phyloP scores from a whole-genome alignment of 2,329 filamentous ascomycete species.

The Penicillium sp. region DNA sequence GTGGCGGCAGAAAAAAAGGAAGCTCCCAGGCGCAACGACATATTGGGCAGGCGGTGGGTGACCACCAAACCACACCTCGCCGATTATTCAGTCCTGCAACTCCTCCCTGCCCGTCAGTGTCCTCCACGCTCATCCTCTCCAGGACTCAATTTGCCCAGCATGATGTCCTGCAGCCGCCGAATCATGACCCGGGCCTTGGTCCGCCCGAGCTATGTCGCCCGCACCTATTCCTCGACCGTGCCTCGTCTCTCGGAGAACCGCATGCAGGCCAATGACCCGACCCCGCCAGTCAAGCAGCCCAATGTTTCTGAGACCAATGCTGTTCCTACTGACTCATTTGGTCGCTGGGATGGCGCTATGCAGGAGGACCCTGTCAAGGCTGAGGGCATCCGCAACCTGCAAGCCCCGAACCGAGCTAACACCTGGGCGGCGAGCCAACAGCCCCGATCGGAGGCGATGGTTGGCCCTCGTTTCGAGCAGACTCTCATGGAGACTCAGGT shows the following conservation, averaged over 20 bases:
- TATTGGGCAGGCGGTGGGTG: conserved; percentile 15
- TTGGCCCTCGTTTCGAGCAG: conserved; percentile 93
- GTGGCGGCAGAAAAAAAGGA: conserved; percentile 23
- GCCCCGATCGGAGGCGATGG: conserved; percentile 79
- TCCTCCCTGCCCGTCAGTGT: conserved; percentile 15
- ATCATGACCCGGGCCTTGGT: conserved; percentile 48
- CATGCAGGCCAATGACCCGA: conserved; percentile 58
- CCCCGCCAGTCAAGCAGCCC: conserved; percentile 47
- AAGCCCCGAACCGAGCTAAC: conserved; percentile 80
- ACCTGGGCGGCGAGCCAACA: conserved; percentile 87
- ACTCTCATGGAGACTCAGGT: conserved; percentile 92
- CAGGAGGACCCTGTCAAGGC: conserved; percentile 56
- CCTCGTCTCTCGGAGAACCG: conserved; percentile 42
- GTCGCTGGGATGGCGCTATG: conserved; percentile 51
- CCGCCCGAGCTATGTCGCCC: conserved; percentile 32
- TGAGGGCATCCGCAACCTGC: conserved; percentile 59
- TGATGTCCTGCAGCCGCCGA: conserved; percentile 47
- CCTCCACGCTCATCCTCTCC: conserved; percentile 17
- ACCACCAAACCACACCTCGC: conserved; percentile 34
- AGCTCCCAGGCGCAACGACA: background rate
- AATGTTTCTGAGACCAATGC: conserved; percentile 63
- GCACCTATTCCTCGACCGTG: conserved; percentile 46
- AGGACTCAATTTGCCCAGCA: conserved; percentile 32
- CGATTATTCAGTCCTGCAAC: conserved; percentile 23
- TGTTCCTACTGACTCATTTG: conserved; percentile 49